phyloP scores from a whole-genome alignment of 1,284 basidiomycete genomes.

The Abortiporus biennis region DNA sequence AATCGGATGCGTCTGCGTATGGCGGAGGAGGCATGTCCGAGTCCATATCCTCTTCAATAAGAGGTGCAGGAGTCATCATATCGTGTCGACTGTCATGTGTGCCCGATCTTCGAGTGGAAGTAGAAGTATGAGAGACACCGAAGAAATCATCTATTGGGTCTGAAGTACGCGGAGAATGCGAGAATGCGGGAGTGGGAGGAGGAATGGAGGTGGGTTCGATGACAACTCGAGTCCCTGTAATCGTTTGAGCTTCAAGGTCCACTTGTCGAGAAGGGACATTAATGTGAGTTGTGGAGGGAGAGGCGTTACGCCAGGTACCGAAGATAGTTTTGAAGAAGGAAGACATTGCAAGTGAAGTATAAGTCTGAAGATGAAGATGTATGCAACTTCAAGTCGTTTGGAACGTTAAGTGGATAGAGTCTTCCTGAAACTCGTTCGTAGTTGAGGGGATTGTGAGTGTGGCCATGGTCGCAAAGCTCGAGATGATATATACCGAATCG shows the following conservation, averaged over 20 bases:
- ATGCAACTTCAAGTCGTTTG: no score
- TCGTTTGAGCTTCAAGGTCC: conserved; percentile 3
- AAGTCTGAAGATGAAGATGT: no score
- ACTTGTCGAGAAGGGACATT: background rate
- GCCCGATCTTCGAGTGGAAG: no score
- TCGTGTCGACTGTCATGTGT: conserved; percentile 25
- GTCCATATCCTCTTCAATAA: conserved; percentile 6
- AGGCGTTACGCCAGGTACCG: conserved; percentile 3
- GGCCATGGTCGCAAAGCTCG: no score
- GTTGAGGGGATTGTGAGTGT: no score
- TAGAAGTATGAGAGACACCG: conserved; percentile 16
- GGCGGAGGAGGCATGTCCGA: conserved; percentile 18
- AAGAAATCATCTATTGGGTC: conserved; percentile 26
- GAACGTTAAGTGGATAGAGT: no score
- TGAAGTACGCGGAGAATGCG: conserved; percentile 11
- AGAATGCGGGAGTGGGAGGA: conserved; percentile 5
- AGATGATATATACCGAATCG: no score
- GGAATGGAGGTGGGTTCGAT: background rate
- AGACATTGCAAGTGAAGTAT: background rate
- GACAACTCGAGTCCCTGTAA: conserved; percentile 3
- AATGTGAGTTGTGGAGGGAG: background rate
- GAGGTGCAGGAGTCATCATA: conserved; percentile 8
- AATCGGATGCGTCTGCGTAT: conserved; percentile 18
- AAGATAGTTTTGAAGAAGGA: conserved; percentile 2
- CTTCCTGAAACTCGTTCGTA: no score